These are phyloP conservation scores for Aspergillus sp. DNA, from an alignment of 2,329 filamentous ascomycete genomes.

Conservation along the genomic window DNA sequence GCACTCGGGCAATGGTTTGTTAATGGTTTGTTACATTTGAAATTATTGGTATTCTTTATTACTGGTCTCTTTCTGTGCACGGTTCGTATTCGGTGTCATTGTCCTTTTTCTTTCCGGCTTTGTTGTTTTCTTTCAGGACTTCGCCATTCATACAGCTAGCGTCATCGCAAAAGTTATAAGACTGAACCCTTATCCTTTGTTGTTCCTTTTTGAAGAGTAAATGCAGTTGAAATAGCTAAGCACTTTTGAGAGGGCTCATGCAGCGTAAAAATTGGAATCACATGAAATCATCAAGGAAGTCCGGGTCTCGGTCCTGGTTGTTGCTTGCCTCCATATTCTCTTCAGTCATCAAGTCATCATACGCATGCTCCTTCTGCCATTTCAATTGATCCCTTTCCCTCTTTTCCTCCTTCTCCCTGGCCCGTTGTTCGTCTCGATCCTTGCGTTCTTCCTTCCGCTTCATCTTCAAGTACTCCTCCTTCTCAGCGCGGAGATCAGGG, in stretches of 20 bases:
- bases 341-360: constrained; percentile 83
- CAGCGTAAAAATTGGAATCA: constrained; percentile 35
- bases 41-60: too few relatives aligned
- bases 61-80: too few relatives aligned
- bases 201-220: too few relatives aligned
- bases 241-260: neutral
- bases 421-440: constrained; percentile 31
- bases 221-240: too few relatives aligned
- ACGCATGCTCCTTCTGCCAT: constrained; percentile 95
- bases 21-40: too few relatives aligned
- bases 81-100: too few relatives aligned
- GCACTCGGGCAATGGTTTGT: too few relatives aligned
- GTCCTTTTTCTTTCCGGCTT: too few relatives aligned
- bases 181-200: too few relatives aligned
- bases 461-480: constrained; percentile 65
- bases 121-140: too few relatives aligned
- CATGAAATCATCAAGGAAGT: constrained; percentile 89
- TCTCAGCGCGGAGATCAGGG: constrained; percentile 74
- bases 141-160: too few relatives aligned
- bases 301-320: constrained; percentile 72
- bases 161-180: too few relatives aligned
- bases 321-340: constrained; percentile 68
- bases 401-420: constrained; percentile 35
- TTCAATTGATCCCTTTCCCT: constrained; percentile 83
- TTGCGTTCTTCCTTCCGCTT: constrained; percentile 59